A percentile compares a stretch with the other conserved stretches of the same genome.
These are phyloP conservation scores for Ceriops zippeliana DNA, from an alignment of 345 rosid genomes.

Conservation along the genomic window DNA sequence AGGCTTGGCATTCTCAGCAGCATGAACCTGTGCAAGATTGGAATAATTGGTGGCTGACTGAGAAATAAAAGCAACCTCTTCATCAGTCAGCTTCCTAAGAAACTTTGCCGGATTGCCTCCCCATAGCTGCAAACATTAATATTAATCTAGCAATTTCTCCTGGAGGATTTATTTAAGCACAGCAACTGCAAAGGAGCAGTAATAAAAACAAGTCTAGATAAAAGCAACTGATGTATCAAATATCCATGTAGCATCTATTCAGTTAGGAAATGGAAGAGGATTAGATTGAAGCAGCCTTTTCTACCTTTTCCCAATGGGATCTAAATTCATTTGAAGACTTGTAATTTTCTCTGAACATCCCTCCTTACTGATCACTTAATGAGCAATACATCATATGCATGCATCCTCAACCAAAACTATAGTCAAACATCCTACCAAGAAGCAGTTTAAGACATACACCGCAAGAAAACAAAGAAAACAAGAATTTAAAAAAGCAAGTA, in stretches of 20 bases:
- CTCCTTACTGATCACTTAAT: background rate
- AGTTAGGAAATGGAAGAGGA: background rate
- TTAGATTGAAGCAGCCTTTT: background rate
- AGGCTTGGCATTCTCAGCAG: constrained; percentile 81
- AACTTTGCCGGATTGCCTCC: constrained; percentile 97
- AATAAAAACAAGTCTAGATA: too few relatives aligned
- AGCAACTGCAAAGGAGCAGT: background rate
- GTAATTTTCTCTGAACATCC: background rate
- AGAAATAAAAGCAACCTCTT: constrained; percentile 69
- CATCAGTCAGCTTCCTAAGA: constrained; percentile 73
- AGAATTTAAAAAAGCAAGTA: background rate
- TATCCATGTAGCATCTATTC: background rate
- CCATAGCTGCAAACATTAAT: constrained; percentile 57
- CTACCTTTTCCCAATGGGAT: background rate
- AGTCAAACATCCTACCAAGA: background rate
- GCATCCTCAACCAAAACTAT: background rate
- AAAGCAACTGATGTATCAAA: background rate
- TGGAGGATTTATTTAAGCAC: background rate
- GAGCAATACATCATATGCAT: background rate
- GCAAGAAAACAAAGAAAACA: background rate
- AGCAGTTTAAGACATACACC: background rate
- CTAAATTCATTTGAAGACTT: background rate
- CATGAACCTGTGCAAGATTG: constrained; percentile 86
- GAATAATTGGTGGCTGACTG: constrained; percentile 72
- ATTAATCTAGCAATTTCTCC: background rate